Conservation (phyloP, 2,329 filamentous ascomycete genomes). For the Coleophoma crateriformis region DNA sequence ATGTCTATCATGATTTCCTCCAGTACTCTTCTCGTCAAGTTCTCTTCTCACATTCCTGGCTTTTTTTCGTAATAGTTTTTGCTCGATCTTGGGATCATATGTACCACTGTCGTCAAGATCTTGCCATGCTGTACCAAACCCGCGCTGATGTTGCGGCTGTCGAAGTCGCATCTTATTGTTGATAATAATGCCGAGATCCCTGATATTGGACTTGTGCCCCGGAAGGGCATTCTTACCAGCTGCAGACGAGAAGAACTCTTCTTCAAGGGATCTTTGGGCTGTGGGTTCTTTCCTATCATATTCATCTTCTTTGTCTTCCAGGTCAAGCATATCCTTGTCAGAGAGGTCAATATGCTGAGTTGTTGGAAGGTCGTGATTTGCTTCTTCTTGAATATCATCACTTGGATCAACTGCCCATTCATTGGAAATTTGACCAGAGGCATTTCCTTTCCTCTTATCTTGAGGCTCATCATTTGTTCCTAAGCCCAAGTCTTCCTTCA, state of each 20-base stretch:
- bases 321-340: too few species aligned
- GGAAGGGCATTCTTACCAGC: neutral
- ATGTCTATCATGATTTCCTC: neutral
- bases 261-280: neutral
- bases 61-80: neutral
- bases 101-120: conserved; percentile 22
- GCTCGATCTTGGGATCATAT: conserved; percentile 16
- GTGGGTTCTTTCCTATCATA: neutral
- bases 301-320: too few species aligned
- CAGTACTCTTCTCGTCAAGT: neutral
- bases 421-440: too few species aligned
- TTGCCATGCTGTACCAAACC: conserved; percentile 1
- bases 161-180: neutral
- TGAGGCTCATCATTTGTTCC: too few species aligned
- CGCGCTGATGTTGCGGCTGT: neutral
- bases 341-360: too few species aligned
- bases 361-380: too few species aligned
- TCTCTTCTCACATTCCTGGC: neutral
- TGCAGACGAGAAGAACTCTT: neutral
- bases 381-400: too few species aligned
- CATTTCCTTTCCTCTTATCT: too few species aligned
- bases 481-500: too few species aligned
- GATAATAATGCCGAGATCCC: neutral
- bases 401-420: too few species aligned
- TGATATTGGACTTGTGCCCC: neutral